Conservation (phyloP, 1,284 basidiomycete genomes). For the Waitea zeae region DNA sequence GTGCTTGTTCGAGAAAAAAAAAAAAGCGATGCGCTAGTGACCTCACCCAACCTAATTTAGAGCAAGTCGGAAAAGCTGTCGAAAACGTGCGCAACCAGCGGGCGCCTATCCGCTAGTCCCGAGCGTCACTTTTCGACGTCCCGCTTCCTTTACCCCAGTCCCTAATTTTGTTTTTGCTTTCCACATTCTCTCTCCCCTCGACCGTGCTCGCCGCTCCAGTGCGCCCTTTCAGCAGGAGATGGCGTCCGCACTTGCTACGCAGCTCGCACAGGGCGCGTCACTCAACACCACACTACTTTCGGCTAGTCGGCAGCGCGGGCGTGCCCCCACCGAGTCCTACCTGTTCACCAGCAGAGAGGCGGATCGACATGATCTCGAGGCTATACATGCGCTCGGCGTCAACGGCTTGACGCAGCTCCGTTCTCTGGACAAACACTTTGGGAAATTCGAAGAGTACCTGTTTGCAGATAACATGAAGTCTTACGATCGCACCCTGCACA, state of each 20-base stretch:
- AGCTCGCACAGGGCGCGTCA: constrained; percentile 70
- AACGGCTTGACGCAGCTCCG: constrained; percentile 74
- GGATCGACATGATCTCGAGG: constrained; percentile 70
- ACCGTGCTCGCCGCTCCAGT: too few species aligned
- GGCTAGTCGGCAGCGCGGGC: constrained; percentile 44
- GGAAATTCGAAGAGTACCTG: constrained; percentile 56
- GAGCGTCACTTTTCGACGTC: too few species aligned
- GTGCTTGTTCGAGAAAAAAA: too few species aligned
- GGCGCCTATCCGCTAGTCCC: too few species aligned
- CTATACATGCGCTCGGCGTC: constrained; percentile 68
- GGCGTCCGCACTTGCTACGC: constrained; percentile 68
- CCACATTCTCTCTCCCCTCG: too few species aligned
- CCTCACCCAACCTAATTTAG: too few species aligned
- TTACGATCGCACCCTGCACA: constrained; percentile 72
- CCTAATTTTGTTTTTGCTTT: too few species aligned
- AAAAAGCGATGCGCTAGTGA: too few species aligned
- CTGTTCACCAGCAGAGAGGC: constrained; percentile 77
- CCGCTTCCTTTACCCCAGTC: too few species aligned
- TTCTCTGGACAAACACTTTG: constrained; percentile 42
- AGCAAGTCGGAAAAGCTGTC: too few species aligned
- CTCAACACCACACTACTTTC: constrained; percentile 65
- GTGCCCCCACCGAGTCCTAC: constrained; percentile 42
- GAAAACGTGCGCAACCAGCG: too few species aligned
- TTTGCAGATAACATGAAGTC: constrained; percentile 71
- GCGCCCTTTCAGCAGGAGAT: too few species aligned